Evolutionary conservation across 208 protist genomes (phyloP).

Genomic region (Acanthamoeba triangularis): DNA sequence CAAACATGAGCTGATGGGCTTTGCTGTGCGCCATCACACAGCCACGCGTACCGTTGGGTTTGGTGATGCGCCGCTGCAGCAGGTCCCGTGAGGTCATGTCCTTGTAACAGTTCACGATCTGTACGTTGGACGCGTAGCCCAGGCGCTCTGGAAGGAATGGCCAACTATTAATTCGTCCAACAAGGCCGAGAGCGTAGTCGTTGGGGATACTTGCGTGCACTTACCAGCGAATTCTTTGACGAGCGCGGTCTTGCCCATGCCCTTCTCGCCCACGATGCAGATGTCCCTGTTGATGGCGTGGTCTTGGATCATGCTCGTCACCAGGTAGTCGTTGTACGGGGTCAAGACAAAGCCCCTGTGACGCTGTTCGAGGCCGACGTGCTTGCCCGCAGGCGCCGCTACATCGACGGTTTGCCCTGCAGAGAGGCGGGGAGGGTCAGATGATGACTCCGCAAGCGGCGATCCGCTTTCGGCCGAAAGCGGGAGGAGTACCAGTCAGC

Average conservation of each 20-base stretch:
- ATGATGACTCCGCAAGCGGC: not conserved
- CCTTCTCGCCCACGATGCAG: slow-evolving; percentile 93
- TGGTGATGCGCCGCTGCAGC: slow-evolving; percentile 95
- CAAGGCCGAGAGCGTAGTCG: not conserved
- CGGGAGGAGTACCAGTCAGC: not conserved
- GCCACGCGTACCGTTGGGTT: slow-evolving; percentile 38
- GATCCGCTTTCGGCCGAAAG: not conserved
- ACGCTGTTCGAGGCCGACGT: not conserved
- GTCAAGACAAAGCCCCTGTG: slow-evolving; percentile 25
- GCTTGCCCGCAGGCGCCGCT: not conserved
- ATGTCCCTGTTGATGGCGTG: slow-evolving; percentile 91
- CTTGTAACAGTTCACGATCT: slow-evolving; percentile 93
- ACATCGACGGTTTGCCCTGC: not conserved
- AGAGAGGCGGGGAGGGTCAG: not conserved
- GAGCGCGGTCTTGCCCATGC: slow-evolving; percentile 95
- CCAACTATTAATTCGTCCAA: too few relatives aligned
- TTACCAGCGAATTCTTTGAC: slow-evolving; percentile 90
- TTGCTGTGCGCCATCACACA: not conserved
- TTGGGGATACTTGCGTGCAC: not conserved
- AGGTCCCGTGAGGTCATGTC: slow-evolving; percentile 97
- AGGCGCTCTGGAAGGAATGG: not conserved
- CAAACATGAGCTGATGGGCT: too few relatives aligned
- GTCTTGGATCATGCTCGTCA: slow-evolving; percentile 84
- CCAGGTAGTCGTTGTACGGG: slow-evolving; percentile 44
- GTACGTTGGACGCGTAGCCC: slow-evolving; percentile 47